Evolutionary conservation across 2,329 filamentous ascomycete genomes (phyloP).

Genomic region (Setomelanomma holmii): DNA sequence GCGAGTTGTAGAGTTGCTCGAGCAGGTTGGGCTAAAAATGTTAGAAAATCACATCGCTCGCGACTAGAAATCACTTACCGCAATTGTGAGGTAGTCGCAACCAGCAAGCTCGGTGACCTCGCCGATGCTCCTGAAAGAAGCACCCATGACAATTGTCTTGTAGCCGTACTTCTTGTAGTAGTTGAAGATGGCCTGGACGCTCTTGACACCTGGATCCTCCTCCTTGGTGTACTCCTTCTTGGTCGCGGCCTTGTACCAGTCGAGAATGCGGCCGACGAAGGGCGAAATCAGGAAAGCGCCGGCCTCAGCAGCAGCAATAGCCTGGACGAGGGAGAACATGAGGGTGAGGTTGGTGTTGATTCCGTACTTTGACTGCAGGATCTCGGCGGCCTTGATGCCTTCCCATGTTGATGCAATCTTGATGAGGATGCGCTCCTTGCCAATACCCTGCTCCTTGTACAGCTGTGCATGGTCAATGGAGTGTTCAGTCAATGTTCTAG

Average conservation of each 20-base stretch:
- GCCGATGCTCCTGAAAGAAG: constrained; percentile 93
- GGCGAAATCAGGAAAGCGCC: constrained; percentile 97
- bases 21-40: constrained; percentile 79
- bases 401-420: constrained; percentile 99
- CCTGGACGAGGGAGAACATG: constrained; percentile 96
- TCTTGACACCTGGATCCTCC: constrained; percentile 96
- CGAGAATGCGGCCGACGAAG: constrained; percentile 98
- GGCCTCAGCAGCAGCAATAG: constrained; percentile 94
- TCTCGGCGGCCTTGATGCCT: constrained; percentile 98
- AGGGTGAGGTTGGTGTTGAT: constrained; percentile 99
- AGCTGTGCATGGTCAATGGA: constrained; percentile 66
- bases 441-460: constrained; percentile 89
- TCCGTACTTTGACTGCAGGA: constrained; percentile 92
- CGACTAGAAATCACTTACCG: constrained; percentile 63
- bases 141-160: constrained; percentile 99
- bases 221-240: constrained; percentile 91
- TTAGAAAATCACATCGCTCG: constrained; percentile 24
- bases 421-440: constrained; percentile 95
- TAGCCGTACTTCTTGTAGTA: constrained; percentile 99
- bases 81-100: constrained; percentile 98
- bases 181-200: constrained; percentile 94
- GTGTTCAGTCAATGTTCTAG: background rate
- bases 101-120: constrained; percentile 98
- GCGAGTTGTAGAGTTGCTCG: constrained; percentile 90
- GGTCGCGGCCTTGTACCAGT: constrained; percentile 97